These are phyloP conservation scores for Calendula officinalis DNA, from an alignment of 129 eudicot genomes.

Conservation along the genomic window DNA sequence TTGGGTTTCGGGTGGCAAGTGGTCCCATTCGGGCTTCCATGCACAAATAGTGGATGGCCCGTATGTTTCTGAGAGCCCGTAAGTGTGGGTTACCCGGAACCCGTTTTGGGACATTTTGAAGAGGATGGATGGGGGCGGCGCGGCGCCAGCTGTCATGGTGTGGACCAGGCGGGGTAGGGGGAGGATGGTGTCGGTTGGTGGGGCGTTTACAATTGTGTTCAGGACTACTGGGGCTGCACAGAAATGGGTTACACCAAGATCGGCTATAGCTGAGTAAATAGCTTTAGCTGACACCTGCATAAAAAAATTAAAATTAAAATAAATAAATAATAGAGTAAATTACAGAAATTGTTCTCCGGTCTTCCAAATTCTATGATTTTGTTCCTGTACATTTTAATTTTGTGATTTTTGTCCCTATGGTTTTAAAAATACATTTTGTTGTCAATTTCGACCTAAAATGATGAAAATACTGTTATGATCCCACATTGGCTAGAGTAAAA, in stretches of 20 bases:
- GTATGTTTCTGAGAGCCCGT: constrained; percentile 82
- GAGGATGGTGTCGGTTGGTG: constrained; percentile 47
- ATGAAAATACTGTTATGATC: too few species aligned
- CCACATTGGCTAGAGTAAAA: too few species aligned
- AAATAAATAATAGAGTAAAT: not conserved
- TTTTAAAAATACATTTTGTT: too few species aligned
- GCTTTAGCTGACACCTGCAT: constrained; percentile 66
- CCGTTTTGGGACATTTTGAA: constrained; percentile 61
- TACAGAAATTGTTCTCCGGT: too few species aligned
- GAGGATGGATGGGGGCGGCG: constrained; percentile 89
- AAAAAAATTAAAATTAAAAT: not conserved
- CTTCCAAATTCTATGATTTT: too few species aligned
- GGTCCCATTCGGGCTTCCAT: constrained; percentile 95
- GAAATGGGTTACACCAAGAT: constrained; percentile 74
- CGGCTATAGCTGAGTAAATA: constrained; percentile 74
- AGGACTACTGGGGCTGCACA: constrained; percentile 95
- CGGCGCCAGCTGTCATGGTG: constrained; percentile 89
- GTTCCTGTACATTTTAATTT: too few species aligned
- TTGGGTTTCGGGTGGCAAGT: constrained; percentile 51
- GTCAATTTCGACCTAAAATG: too few species aligned
- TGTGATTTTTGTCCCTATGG: too few species aligned
- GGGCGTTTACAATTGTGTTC: constrained; percentile 73
- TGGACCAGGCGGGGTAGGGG: constrained; percentile 71
- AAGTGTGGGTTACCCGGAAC: constrained; percentile 74
- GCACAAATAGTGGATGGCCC: constrained; percentile 91